Conservation (phyloP, 75 land plant genomes). For the Selaginella tamariscina region DNA sequence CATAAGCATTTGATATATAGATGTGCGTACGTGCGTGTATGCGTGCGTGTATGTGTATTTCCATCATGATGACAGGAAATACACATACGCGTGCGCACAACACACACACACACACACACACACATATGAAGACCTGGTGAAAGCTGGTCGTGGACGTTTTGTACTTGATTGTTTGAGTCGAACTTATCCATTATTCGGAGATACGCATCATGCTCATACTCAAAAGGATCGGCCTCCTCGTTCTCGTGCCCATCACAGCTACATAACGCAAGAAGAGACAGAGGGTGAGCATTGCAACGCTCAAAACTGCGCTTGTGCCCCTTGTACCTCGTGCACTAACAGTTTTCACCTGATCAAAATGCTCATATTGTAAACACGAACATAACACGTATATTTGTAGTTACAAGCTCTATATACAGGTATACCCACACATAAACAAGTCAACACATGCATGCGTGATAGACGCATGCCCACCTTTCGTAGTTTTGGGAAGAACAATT, state of each 20-base stretch:
- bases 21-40: no score
- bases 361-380: neutral
- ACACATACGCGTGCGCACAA: no score
- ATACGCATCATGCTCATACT: neutral
- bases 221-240: neutral
- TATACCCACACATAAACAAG: neutral
- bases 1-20: no score
- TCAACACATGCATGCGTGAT: neutral
- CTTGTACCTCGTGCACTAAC: slow-evolving; percentile 63
- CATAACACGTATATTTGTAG: slow-evolving; percentile 15
- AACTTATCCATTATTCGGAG: neutral
- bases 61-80: no score
- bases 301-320: slow-evolving; percentile 81
- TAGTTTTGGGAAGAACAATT: slow-evolving; percentile 45
- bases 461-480: slow-evolving; percentile 34
- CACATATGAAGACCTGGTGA: no score
- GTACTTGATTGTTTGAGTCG: no score
- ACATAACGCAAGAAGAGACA: slow-evolving; percentile 41
- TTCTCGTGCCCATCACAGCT: slow-evolving; percentile 22
- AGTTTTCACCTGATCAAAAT: slow-evolving; percentile 37
- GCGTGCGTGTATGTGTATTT: no score
- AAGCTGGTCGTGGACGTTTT: no score
- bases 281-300: slow-evolving; percentile 43
- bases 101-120: no score
- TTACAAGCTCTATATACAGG: neutral